phyloP scores from a whole-genome alignment of 2,329 filamentous ascomycete species.

The Aspergillus aculeatinus region DNA sequence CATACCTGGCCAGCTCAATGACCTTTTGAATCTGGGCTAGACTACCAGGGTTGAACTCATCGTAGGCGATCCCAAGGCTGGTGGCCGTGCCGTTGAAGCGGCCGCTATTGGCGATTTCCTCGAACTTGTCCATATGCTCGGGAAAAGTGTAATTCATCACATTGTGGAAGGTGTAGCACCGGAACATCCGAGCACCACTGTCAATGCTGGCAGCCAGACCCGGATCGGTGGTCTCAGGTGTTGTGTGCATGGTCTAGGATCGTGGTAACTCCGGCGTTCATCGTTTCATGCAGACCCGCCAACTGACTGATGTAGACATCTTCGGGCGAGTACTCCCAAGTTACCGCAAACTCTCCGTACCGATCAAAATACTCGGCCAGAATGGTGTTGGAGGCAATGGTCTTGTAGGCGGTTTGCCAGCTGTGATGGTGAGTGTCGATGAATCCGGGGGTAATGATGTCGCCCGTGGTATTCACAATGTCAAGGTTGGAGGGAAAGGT shows the following conservation, averaged over 20 bases:
- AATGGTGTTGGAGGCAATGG: slow-evolving; percentile 53
- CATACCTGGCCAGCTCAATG: too few relatives aligned
- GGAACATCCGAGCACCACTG: slow-evolving; percentile 52
- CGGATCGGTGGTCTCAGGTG: too few relatives aligned
- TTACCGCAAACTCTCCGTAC: not conserved
- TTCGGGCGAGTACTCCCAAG: slow-evolving; percentile 40
- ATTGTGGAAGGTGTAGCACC: slow-evolving; percentile 47
- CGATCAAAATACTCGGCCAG: slow-evolving; percentile 49
- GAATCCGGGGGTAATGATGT: slow-evolving; percentile 48
- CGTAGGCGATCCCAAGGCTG: not conserved
- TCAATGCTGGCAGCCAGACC: slow-evolving; percentile 38
- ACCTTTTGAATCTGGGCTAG: not conserved
- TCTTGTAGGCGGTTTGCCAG: slow-evolving; percentile 58
- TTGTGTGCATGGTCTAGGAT: too few relatives aligned
- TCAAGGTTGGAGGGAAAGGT: not conserved
- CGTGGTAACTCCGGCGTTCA: too few relatives aligned
- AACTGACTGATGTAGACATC: slow-evolving; percentile 51
- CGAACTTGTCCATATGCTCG: not conserved
- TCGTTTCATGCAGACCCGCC: slow-evolving; percentile 15
- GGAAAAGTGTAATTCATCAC: slow-evolving; percentile 12
- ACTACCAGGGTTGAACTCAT: not conserved
- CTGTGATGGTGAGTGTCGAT: slow-evolving; percentile 58
- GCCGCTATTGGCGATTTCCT: not conserved
- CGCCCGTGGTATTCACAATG: not conserved
- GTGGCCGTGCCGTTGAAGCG: not conserved